Conservation (phyloP, 176 grass and related monocot species). For the Juncus effusus region DNA sequence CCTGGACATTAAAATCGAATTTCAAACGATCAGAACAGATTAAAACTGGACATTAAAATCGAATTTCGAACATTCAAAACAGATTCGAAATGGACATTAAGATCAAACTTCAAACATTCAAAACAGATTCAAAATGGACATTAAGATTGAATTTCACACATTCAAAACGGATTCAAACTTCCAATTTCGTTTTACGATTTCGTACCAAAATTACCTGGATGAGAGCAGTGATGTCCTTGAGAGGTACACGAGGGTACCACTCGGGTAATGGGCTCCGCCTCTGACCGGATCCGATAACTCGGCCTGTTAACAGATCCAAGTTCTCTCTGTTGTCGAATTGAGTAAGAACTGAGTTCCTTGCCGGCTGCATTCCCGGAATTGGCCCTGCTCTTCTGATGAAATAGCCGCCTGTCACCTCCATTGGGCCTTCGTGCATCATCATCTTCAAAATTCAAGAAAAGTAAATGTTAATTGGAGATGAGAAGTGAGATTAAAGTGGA, state of each 20-base stretch:
- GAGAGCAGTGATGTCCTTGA: conserved; percentile 22
- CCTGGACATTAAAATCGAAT: background rate
- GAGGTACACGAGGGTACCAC: conserved; percentile 22
- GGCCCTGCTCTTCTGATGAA: conserved; percentile 13
- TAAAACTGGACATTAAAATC: too few relatives aligned
- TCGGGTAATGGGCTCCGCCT: conserved; percentile 15
- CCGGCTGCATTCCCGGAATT: background rate
- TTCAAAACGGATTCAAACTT: too few relatives aligned
- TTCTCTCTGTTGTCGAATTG: conserved; percentile 16
- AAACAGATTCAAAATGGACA: too few relatives aligned
- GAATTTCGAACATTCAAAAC: too few relatives aligned
- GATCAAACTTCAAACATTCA: too few relatives aligned
- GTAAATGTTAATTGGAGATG: background rate
- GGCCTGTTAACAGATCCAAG: background rate
- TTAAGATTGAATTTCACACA: too few relatives aligned
- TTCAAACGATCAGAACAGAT: too few relatives aligned
- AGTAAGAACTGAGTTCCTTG: background rate
- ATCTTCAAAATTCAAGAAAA: conserved; percentile 3
- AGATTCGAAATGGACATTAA: too few relatives aligned
- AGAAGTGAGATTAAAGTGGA: background rate
- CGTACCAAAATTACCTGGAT: background rate
- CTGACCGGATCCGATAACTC: background rate
- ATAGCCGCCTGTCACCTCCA: background rate
- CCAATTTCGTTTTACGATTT: too few relatives aligned
- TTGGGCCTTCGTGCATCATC: conserved; percentile 13